Base-by-base conservation (phyloP, 345 rosid genomes). In the Alliaria petiolata region DNA sequence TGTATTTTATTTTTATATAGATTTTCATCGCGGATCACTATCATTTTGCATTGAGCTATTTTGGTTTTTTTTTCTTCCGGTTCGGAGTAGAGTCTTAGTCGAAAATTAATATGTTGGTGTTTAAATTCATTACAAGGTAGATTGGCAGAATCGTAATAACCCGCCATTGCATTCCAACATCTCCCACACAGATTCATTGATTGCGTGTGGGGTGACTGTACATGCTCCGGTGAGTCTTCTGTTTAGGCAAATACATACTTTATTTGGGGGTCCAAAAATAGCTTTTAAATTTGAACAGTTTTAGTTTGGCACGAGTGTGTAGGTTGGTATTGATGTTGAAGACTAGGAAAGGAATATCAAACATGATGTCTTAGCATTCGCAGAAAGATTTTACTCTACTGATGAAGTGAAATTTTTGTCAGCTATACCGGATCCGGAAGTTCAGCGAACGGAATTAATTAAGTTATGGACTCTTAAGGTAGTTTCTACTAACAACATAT, bases 401-500 rank as follows among this genome's bases (percentile, higher is more conserved):
- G 63, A 62, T 14, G 98, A 92, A 74, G 85, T 84, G 70, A 79
- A 86, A 52, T 47, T 65, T 57, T 85, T 95, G 76, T 75, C 83
- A 68, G 71, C 76, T 62, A 83, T 89, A 72, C 66, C 80, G 39
- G 97, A 95, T 44, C 77, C 80, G 22, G 88, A 84, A 72, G 78
- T 67, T 65, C 97, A 78, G 71, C 79, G 69, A 42, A 87, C 65
- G 78, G 96, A 92, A 72, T 87, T 95, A 65, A 63, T 95, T 3
- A 95, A 87, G 79, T 57, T 91, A 49, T 95, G 97, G 99, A 91
- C 95, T 60, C 90, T 91, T 49, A 91, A 95, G 84, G 96, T 91
- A 71, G 71, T 60, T 19, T 36, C 17, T 17, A 22, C 25, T 22
- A 22, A 45, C 11, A 26, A 35, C 58, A 51, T 2, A 52, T 33